phyloP scores from a whole-genome alignment of 2,329 filamentous ascomycete species.

The Pseudomassariella vexata region DNA sequence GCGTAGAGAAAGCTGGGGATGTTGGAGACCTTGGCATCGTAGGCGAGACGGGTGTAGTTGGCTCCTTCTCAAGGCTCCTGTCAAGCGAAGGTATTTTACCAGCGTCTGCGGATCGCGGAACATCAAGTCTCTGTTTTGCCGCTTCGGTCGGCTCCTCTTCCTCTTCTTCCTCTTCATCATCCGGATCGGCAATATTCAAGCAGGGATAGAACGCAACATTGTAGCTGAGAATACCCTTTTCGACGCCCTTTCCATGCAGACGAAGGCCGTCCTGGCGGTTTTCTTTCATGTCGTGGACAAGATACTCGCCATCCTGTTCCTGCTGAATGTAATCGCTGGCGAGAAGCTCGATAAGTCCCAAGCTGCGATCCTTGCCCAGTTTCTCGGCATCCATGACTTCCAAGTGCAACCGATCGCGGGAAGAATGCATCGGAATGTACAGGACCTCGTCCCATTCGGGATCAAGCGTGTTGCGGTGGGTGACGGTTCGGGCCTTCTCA shows the following conservation, averaged over 20 bases:
- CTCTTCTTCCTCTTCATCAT: slow-evolving; percentile 66
- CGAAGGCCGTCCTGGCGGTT: slow-evolving; percentile 62
- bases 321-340: slow-evolving; percentile 75
- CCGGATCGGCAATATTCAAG: slow-evolving; percentile 80
- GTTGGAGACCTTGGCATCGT: slow-evolving; percentile 36
- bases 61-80: slow-evolving; percentile 19
- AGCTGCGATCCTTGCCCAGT: slow-evolving; percentile 81
- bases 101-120: slow-evolving; percentile 29
- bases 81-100: slow-evolving; percentile 38
- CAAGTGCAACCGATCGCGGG: slow-evolving; percentile 75
- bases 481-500: slow-evolving; percentile 87
- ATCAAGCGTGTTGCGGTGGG: slow-evolving; percentile 91
- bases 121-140: slow-evolving; percentile 22
- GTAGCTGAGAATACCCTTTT: slow-evolving; percentile 78
- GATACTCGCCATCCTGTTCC: slow-evolving; percentile 73
- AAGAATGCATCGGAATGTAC: slow-evolving; percentile 84
- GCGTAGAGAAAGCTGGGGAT: slow-evolving; percentile 22
- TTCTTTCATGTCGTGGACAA: slow-evolving; percentile 71
- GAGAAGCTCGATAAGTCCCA: slow-evolving; percentile 74
- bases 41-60: slow-evolving; percentile 27
- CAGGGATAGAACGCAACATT: slow-evolving; percentile 87
- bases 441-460: slow-evolving; percentile 95
- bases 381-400: slow-evolving; percentile 98
- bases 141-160: slow-evolving; percentile 34
- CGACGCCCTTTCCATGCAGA: slow-evolving; percentile 64